Percentiles rank a stretch among this genome's conserved stretches.
These are phyloP conservation scores for Termitomyces sp. DNA, from an alignment of 768 basidiomycete genomes.

Conservation along the genomic window DNA sequence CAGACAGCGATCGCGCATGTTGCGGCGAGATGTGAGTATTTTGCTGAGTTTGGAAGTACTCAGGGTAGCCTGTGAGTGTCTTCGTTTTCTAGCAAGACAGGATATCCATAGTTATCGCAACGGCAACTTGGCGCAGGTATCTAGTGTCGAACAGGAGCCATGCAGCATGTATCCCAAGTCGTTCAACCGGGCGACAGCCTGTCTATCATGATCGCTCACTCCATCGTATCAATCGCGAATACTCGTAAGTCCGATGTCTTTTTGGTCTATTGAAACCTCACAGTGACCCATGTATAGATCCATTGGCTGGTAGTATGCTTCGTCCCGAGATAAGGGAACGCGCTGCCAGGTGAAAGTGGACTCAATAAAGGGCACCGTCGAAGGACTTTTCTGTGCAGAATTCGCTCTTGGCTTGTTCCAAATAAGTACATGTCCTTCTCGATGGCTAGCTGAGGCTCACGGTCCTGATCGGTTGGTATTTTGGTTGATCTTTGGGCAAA, in stretches of 20 bases:
- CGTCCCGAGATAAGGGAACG: slow-evolving; percentile 48
- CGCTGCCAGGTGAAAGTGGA: slow-evolving; percentile 51
- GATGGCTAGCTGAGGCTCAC: too few relatives aligned
- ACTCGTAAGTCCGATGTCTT: too few relatives aligned
- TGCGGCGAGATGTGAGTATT: slow-evolving; percentile 65
- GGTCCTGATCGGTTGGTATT: too few relatives aligned
- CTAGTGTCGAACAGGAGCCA: slow-evolving; percentile 66
- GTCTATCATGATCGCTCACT: slow-evolving; percentile 69
- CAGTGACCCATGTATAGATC: slow-evolving; percentile 31
- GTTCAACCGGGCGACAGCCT: slow-evolving; percentile 58
- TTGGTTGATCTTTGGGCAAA: too few relatives aligned
- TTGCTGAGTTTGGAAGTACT: slow-evolving; percentile 66
- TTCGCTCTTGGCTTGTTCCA: slow-evolving; percentile 63
- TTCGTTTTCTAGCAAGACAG: background rate
- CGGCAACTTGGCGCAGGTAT: slow-evolving; percentile 62
- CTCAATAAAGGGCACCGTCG: slow-evolving; percentile 56
- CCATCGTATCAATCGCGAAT: too few relatives aligned
- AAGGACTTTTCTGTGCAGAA: slow-evolving; percentile 51
- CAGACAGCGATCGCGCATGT: too few relatives aligned
- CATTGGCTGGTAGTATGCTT: slow-evolving; percentile 52
- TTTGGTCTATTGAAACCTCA: too few relatives aligned
- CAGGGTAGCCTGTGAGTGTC: slow-evolving; percentile 61
- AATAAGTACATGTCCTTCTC: slow-evolving; percentile 27
- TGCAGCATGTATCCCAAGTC: slow-evolving; percentile 57
- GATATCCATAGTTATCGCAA: background rate